Base-by-base conservation (phyloP, 2,329 filamentous ascomycete species). In the Botryotinia calthae region DNA sequence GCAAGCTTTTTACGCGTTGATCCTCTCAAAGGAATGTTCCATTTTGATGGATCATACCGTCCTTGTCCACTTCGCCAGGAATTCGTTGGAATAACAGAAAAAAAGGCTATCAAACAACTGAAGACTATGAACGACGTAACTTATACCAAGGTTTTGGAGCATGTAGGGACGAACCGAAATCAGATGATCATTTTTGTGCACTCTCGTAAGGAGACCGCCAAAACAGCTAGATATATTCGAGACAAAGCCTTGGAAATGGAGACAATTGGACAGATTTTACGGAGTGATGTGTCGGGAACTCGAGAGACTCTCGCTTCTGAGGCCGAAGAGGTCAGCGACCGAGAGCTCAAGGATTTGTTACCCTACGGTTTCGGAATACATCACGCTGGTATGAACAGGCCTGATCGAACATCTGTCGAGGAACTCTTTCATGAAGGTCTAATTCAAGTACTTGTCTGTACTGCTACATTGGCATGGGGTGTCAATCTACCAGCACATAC, bases 101-200 rank as follows among this genome's bases (percentile, higher is more conserved):
- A 96, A 84, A 98, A 98, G 82, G 93, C 96, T 9, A 99, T 99
- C 84, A 99, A 98, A 84, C 96, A 99, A 82, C 86, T 99, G 71
- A 98, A 98, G 86, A 97, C 93, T 0, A 99, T 99, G 96, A 99
- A 99, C 80, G 96, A 99, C 78, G 95, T 99, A 71, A 98, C 94
- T 73, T 99, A 99, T 82, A 97, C 91, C 76, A 99, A 99, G 82
- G 95, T 98, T 42, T 88, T 99, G 71, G 96, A 99, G 82, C 95
- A 98, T 80, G 95, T 98, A 44, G 96, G 96, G 10, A 91, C 92
- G 73, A 92, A 97, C 79, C 90, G 93, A 76, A 97, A 99, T 79
- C 96, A 99, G 82, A 98, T 99, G 95, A 89, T 99, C 56, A 97
- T 99, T 74, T 99, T 99, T 80, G 96, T 99, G 9, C 97, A 99